These are phyloP conservation scores for Lipomyces yamanashiensis DNA, from an alignment of 805 yeast genomes.

Conservation along the genomic window DNA sequence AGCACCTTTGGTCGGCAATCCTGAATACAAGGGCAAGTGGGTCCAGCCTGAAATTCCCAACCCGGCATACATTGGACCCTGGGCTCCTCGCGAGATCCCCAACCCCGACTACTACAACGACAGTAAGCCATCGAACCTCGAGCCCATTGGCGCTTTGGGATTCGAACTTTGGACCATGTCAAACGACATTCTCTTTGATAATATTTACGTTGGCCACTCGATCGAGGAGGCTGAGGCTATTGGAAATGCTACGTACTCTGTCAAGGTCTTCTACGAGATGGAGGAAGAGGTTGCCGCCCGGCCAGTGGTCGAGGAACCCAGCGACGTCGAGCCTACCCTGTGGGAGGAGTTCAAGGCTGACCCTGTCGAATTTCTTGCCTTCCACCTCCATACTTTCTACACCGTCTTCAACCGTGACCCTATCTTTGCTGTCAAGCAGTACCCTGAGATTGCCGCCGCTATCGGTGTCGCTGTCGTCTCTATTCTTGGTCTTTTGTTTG, in stretches of 20 bases:
- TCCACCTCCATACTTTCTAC: conserved; percentile 42
- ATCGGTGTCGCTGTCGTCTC: conserved; percentile 39
- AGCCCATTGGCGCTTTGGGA: conserved; percentile 78
- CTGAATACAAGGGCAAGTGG: conserved; percentile 81
- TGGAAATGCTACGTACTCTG: conserved; percentile 74
- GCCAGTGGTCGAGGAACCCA: conserved; percentile 21
- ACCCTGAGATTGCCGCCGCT: conserved; percentile 46
- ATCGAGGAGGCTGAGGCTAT: conserved; percentile 80
- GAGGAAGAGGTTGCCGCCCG: conserved; percentile 33
- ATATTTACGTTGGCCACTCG: conserved; percentile 83
- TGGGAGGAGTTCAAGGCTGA: conserved; percentile 43
- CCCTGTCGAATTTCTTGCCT: conserved; percentile 44
- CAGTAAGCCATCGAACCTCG: conserved; percentile 60
- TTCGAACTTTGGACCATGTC: conserved; percentile 92
- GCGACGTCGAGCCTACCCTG: conserved; percentile 17
- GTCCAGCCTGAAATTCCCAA: conserved; percentile 66
- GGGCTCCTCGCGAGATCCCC: conserved; percentile 67
- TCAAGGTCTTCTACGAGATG: conserved; percentile 46
- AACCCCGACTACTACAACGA: conserved; percentile 76
- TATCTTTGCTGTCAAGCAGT: conserved; percentile 43
- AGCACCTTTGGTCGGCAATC: conserved; percentile 68
- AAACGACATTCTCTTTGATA: conserved; percentile 72
- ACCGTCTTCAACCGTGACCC: conserved; percentile 43
- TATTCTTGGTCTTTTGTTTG: conserved; percentile 40
- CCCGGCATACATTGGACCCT: conserved; percentile 78